Evolutionary conservation across 2,329 filamentous ascomycete species (phyloP), one percentile per base, ranked within the genome.

Genomic region (Gaeumannomyces sp.): DNA sequence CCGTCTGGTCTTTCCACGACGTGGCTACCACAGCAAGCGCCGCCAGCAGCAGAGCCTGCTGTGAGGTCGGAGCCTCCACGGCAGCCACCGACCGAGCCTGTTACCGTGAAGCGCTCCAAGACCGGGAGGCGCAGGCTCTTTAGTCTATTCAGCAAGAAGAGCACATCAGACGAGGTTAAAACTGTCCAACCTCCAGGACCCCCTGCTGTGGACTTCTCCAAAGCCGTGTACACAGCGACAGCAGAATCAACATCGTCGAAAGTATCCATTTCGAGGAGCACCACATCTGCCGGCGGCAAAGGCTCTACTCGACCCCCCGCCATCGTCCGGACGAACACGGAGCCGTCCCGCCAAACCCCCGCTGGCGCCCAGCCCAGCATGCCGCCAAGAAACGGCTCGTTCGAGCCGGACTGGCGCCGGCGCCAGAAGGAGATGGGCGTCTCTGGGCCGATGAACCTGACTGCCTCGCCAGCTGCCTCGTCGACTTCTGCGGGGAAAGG

Each of bases 81-180:
- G 35, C 53, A 45, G 22, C 56, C 50, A 13, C 64, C 66, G 19
- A 62, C 67, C 31, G 50, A n/a, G 64, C 69, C n/a, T 68, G 67
- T 59, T 62, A 67, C 67, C 4, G 60, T 77, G 53, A 73, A 75
- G 61, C 80, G 78, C 68, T 77, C 80, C 59, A 87, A 83, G 73
- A 77, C 80, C 2, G 80, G 82, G 28, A 85, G 82, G 74, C 85
- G 85, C 78, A 86, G 83, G 64, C 71, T 88, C n/a, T 85, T 89
- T 67, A 81, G 74, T 13, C 71, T 83, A 29, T 85, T 85, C 71
- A 77, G 79, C 38, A 70, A 72, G 62, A 80, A 76, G 71, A 82
- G 79, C 67, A 31, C 31, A 25, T 22, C 45, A 7, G 45, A 53
- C 45, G 45, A 53, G 19, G 45, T 53, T 6, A 53, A 53, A 7